Percentiles rank a stretch among this genome's conserved stretches.
Conservation (phyloP, 2,329 filamentous ascomycete genomes). For the Claviceps digitariae region DNA sequence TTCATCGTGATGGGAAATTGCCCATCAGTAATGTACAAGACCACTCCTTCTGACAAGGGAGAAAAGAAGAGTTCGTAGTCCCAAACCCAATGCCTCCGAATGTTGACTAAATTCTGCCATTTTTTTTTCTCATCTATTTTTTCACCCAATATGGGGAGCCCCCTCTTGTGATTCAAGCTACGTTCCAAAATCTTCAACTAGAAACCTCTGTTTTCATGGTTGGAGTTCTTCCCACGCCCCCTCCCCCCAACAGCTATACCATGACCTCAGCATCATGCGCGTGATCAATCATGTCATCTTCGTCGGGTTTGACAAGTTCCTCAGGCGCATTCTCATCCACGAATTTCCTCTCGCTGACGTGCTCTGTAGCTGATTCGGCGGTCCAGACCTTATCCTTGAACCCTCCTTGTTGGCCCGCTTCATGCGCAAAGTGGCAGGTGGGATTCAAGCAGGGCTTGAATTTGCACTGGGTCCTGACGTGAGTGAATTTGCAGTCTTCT, state of each 20-base stretch:
- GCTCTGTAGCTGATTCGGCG: slow-evolving; percentile 40
- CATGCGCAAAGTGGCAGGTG: slow-evolving; percentile 80
- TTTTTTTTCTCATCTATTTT: neutral
- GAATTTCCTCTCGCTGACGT: slow-evolving; percentile 84
- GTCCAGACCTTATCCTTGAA: slow-evolving; percentile 91
- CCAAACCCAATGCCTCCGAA: neutral
- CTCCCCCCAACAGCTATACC: slow-evolving; percentile 6
- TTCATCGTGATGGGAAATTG: slow-evolving; percentile 7
- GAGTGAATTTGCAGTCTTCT: slow-evolving; percentile 77
- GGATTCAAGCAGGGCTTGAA: slow-evolving; percentile 86
- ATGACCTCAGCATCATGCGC: slow-evolving; percentile 26
- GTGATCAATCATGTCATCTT: slow-evolving; percentile 24
- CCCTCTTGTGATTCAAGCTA: neutral
- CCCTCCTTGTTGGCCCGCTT: slow-evolving; percentile 73
- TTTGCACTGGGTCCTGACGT: slow-evolving; percentile 72
- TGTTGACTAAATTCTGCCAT: neutral
- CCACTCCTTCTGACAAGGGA: neutral
- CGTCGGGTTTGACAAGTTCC: slow-evolving; percentile 57
- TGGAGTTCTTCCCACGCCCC: neutral
- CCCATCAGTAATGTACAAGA: slow-evolving; percentile 10
- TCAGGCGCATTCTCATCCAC: slow-evolving; percentile 55
- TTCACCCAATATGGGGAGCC: neutral
- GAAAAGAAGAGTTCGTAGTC: neutral
- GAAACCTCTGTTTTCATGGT: neutral
- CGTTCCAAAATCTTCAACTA: neutral